Evolutionary conservation across 306 rosid species (phyloP).

Genomic region (Pyrus communis): DNA sequence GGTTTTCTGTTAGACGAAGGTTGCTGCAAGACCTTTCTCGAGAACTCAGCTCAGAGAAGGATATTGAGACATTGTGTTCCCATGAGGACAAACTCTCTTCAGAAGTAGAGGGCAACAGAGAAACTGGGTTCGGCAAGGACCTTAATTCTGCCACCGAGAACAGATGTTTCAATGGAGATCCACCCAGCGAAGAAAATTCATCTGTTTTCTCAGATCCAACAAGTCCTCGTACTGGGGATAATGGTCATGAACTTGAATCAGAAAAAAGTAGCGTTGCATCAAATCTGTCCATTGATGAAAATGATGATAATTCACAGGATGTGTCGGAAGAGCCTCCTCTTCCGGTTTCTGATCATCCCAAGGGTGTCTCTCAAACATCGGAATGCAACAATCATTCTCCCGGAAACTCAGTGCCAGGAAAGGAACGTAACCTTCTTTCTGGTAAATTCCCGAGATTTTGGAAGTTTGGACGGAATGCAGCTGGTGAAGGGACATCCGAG

Average conservation of each 20-base stretch:
- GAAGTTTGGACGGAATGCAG: constrained; percentile 56
- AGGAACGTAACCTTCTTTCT: constrained; percentile 39
- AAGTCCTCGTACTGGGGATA: constrained; percentile 51
- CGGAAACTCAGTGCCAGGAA: constrained; percentile 27
- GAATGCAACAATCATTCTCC: constrained; percentile 25
- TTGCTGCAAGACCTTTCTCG: constrained; percentile 61
- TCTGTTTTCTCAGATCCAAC: constrained; percentile 42
- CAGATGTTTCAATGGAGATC: constrained; percentile 34
- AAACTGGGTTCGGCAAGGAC: constrained; percentile 31
- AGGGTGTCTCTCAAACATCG: constrained; percentile 21
- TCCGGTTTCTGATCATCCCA: constrained; percentile 45
- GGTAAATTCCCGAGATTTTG: constrained; percentile 72
- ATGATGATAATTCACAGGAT: constrained; percentile 25
- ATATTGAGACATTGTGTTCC: constrained; percentile 14
- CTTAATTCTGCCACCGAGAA: constrained; percentile 26
- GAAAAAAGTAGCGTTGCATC: constrained; percentile 58
- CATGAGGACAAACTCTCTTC: constrained; percentile 32
- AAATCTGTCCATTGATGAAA: constrained; percentile 42
- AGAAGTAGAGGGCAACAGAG: constrained; percentile 37
- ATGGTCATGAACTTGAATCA: constrained; percentile 40
- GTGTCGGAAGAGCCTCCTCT: constrained; percentile 34
- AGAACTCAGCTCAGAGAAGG: constrained; percentile 66
- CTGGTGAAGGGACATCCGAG: constrained; percentile 37
- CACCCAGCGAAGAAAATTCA: constrained; percentile 48
- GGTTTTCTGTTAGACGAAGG: constrained; percentile 46